Conservation (phyloP, 805 yeast genomes). For the Ogataea sp. region DNA sequence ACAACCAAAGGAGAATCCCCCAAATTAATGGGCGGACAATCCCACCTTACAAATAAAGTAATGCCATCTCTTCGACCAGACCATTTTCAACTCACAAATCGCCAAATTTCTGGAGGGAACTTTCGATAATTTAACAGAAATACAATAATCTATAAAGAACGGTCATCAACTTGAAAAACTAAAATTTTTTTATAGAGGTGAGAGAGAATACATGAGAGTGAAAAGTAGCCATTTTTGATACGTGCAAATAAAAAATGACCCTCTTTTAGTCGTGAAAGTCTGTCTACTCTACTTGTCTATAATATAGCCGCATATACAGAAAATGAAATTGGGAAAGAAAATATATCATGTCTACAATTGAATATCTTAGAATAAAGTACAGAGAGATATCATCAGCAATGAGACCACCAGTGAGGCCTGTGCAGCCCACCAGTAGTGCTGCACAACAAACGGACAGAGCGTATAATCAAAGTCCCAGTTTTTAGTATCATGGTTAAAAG, state of each 20-base stretch:
- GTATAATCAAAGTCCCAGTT: slow-evolving; percentile 63
- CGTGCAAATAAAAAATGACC: too few species aligned
- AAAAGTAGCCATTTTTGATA: too few species aligned
- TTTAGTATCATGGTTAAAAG: slow-evolving; percentile 32
- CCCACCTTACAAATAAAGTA: slow-evolving; percentile 1
- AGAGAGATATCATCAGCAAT: slow-evolving; percentile 28
- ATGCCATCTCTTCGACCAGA: background rate
- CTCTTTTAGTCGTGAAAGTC: too few species aligned
- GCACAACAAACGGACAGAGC: slow-evolving; percentile 76
- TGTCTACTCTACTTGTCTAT: too few species aligned
- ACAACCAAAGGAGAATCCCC: slow-evolving; percentile 15
- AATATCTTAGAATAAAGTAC: slow-evolving; percentile 5
- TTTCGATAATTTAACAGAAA: slow-evolving; percentile 17
- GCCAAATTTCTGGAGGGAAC: slow-evolving; percentile 24
- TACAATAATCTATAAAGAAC: background rate
- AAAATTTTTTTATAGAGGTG: background rate
- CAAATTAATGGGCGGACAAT: slow-evolving; percentile 27
- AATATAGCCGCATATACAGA: too few species aligned
- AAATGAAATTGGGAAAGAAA: too few species aligned
- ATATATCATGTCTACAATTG: too few species aligned
- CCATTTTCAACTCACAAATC: slow-evolving; percentile 10
- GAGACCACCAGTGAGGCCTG: slow-evolving; percentile 42
- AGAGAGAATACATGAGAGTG: too few species aligned
- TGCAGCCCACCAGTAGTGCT: slow-evolving; percentile 95
- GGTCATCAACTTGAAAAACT: background rate